A percentile compares a stretch with the other conserved stretches of the same genome.
These are phyloP conservation scores for Candida schatavii DNA, from an alignment of 805 yeast species.

Conservation along the genomic window DNA sequence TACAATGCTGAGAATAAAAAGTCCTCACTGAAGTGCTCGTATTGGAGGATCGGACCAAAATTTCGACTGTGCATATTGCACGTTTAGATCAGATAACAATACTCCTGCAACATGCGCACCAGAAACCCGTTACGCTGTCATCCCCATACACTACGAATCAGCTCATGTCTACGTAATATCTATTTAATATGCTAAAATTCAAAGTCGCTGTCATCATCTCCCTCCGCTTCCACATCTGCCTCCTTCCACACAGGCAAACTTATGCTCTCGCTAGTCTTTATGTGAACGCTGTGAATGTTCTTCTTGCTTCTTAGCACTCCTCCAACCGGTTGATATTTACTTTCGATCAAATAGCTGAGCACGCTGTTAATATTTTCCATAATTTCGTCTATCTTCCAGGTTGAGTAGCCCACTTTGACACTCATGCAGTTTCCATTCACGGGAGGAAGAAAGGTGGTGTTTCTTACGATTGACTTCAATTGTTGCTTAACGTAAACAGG, in stretches of 20 bases:
- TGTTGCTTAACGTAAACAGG: constrained; percentile 63
- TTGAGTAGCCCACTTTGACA: constrained; percentile 57
- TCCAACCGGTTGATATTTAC: constrained; percentile 52
- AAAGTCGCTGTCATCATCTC: constrained; percentile 20
- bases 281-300: constrained; percentile 49
- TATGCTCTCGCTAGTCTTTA: constrained; percentile 65
- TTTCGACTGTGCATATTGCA: too few relatives aligned
- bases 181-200: constrained; percentile 20
- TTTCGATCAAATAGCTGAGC: constrained; percentile 44
- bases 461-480: constrained; percentile 58
- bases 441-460: constrained; percentile 58
- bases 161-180: too few relatives aligned
- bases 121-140: too few relatives aligned
- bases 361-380: constrained; percentile 54
- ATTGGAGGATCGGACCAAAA: too few relatives aligned
- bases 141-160: too few relatives aligned
- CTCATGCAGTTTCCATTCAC: constrained; percentile 60
- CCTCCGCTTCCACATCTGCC: constrained; percentile 10
- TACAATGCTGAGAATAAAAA: too few relatives aligned
- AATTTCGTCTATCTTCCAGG: constrained; percentile 41
- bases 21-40: too few relatives aligned
- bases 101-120: too few relatives aligned
- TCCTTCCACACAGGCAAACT: constrained; percentile 52
- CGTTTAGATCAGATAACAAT: too few relatives aligned
- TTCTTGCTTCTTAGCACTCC: constrained; percentile 48